These are phyloP conservation scores for Candida dajiaensis DNA, from an alignment of 805 yeast species.

Conservation along the genomic window DNA sequence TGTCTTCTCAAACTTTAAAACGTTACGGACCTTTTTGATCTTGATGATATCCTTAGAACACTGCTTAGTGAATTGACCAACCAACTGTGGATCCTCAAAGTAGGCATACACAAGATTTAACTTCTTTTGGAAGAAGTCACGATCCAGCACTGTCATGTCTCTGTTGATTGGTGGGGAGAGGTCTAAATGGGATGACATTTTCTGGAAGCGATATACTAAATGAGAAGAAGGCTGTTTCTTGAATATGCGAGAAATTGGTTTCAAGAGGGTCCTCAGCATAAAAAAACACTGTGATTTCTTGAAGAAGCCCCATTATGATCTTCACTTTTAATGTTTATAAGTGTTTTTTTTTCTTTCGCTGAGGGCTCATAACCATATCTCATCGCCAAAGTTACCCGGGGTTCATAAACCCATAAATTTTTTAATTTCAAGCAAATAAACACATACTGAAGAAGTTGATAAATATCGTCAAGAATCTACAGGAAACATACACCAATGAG, in stretches of 20 bases:
- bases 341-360: background rate
- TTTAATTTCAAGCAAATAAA: background rate
- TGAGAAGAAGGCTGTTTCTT: background rate
- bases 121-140: slow-evolving; percentile 51
- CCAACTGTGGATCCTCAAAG: slow-evolving; percentile 57
- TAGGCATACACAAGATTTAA: slow-evolving; percentile 60
- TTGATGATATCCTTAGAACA: slow-evolving; percentile 58
- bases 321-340: background rate
- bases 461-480: too few species aligned
- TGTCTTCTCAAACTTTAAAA: slow-evolving; percentile 38
- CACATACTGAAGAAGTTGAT: too few species aligned
- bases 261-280: background rate
- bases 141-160: slow-evolving; percentile 60
- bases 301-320: background rate
- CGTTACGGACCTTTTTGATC: slow-evolving; percentile 65
- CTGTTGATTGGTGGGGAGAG: slow-evolving; percentile 62
- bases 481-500: too few species aligned
- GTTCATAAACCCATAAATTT: background rate
- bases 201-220: background rate
- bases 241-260: background rate
- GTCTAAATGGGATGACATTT: slow-evolving; percentile 3
- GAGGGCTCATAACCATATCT: background rate
- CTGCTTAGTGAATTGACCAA: slow-evolving; percentile 45
- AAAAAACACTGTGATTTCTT: background rate
- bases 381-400: background rate